A percentile compares a stretch with the other conserved stretches of the same genome.
Conservation (phyloP, 306 rosid species). For the Glycyrrhiza uralensis region DNA sequence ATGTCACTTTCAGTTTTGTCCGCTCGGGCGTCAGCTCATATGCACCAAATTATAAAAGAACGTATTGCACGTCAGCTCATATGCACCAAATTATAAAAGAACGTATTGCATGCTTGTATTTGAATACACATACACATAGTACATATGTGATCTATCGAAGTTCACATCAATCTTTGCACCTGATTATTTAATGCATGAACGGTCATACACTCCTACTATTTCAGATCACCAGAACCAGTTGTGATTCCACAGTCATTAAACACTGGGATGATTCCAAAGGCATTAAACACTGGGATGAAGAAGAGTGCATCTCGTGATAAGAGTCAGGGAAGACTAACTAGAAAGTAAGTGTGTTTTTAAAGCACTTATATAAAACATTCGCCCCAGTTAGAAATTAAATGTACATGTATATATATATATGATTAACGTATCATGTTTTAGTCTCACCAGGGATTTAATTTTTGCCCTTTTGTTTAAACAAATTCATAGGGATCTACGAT, state of each 20-base stretch:
- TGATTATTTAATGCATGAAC: background rate
- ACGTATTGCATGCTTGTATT: background rate
- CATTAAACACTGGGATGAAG: constrained; percentile 42
- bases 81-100: background rate
- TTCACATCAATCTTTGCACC: background rate
- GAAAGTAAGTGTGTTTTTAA: constrained; percentile 54
- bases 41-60: background rate
- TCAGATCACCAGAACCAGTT: constrained; percentile 53
- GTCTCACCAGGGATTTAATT: background rate
- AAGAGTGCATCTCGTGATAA: constrained; percentile 49
- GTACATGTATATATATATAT: background rate
- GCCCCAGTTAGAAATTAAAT: background rate
- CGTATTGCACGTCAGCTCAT: background rate
- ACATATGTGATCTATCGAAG: background rate
- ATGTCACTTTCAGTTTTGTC: background rate
- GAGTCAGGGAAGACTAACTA: constrained; percentile 80
- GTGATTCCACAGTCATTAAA: constrained; percentile 27
- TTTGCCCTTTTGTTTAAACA: background rate
- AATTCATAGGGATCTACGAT: constrained; percentile 67
- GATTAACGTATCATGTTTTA: background rate
- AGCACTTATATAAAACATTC: background rate
- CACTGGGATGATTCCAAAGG: constrained; percentile 27
- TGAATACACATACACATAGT: background rate
- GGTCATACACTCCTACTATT: background rate
- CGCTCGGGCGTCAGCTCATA: background rate